These are phyloP conservation scores for Penicillium sp. DNA, from an alignment of 2,329 filamentous ascomycete genomes.

Conservation along the genomic window DNA sequence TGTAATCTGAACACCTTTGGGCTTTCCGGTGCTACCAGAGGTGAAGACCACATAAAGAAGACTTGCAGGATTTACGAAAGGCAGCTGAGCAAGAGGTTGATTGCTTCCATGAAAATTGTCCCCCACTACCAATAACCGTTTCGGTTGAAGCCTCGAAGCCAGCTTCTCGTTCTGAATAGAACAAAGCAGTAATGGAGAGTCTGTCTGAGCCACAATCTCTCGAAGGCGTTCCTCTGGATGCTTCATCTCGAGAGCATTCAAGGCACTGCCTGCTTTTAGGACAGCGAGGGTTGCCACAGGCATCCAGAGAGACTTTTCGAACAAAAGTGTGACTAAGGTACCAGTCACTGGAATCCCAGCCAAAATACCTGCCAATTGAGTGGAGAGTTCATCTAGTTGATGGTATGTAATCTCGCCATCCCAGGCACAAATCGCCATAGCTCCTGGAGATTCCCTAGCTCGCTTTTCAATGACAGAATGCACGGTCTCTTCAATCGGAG, in stretches of 20 bases:
- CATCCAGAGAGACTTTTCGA: slow-evolving; percentile 6
- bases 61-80: neutral
- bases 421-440: neutral
- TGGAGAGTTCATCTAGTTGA: neutral
- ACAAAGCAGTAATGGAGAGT: neutral
- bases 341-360: neutral
- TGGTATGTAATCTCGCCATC: neutral
- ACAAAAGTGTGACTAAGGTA: neutral
- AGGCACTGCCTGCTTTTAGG: slow-evolving; percentile 1
- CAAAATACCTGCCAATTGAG: neutral
- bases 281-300: slow-evolving; percentile 1
- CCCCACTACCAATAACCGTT: too few relatives aligned
- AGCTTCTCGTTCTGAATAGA: too few relatives aligned
- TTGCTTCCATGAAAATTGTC: too few relatives aligned
- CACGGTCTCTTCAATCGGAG: neutral
- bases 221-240: slow-evolving; percentile 13
- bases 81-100: too few relatives aligned
- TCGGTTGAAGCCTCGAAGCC: too few relatives aligned
- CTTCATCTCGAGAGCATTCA: neutral
- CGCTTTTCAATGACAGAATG: neutral
- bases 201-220: slow-evolving; percentile 6
- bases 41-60: slow-evolving; percentile 52
- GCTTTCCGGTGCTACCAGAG: slow-evolving; percentile 49
- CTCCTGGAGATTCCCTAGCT: neutral
- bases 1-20: slow-evolving; percentile 56